phyloP scores from a whole-genome alignment of 345 rosid genomes.

The Clausena lansium region DNA sequence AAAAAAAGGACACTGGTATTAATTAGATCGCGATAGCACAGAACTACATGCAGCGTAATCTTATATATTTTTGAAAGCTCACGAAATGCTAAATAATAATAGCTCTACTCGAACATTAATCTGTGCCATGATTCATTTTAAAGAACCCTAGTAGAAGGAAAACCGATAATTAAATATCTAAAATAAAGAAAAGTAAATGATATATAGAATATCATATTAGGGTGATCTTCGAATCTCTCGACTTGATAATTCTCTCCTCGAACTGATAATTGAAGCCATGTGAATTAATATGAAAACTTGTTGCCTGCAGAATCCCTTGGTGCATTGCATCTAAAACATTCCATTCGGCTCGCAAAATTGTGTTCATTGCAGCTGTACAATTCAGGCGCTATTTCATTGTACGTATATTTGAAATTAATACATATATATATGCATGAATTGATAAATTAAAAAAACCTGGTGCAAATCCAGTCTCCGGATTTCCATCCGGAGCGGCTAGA shows the following conservation, averaged over 20 bases:
- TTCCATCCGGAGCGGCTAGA: constrained; percentile 67
- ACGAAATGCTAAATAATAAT: constrained; percentile 18
- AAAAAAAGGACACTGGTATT: not conserved
- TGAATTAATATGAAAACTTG: constrained; percentile 37
- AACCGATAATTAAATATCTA: not conserved
- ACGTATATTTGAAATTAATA: too few species aligned
- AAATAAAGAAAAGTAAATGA: not conserved
- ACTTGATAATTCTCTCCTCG: constrained; percentile 2
- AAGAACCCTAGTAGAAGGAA: constrained; percentile 11
- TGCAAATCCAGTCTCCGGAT: constrained; percentile 83
- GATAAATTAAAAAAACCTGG: constrained; percentile 33
- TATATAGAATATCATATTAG: too few species aligned
- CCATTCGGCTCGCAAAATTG: constrained; percentile 89
- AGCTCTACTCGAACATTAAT: constrained; percentile 15
- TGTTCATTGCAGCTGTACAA: constrained; percentile 74
- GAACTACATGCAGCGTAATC: constrained; percentile 22
- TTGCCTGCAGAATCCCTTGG: constrained; percentile 55
- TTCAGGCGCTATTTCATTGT: not conserved
- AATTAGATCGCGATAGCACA: constrained; percentile 9
- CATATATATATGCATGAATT: not conserved
- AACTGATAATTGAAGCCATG: constrained; percentile 11
- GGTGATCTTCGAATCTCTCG: too few species aligned
- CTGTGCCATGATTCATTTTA: constrained; percentile 12
- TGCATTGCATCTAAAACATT: constrained; percentile 90
- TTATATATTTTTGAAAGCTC: constrained; percentile 14